phyloP scores from a whole-genome alignment of 352 stramenopile genomes.

The Globisporangium cylindrosporum region DNA sequence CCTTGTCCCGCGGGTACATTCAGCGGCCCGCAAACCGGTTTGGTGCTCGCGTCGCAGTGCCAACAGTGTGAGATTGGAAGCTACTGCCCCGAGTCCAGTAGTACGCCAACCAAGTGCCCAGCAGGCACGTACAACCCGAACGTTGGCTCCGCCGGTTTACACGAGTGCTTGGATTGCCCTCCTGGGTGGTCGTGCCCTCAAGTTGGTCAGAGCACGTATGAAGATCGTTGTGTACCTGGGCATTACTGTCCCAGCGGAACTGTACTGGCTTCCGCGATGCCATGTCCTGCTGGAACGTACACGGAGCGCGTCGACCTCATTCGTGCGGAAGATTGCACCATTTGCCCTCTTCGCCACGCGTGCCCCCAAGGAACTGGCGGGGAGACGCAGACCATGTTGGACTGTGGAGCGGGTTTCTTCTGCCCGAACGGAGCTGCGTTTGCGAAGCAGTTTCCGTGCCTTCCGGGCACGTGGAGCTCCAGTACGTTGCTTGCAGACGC shows the following conservation, averaged over 20 bases:
- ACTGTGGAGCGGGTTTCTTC: constrained; percentile 72
- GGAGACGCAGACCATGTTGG: constrained; percentile 64
- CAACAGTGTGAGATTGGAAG: constrained; percentile 55
- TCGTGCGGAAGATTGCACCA: constrained; percentile 65
- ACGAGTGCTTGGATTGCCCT: constrained; percentile 70
- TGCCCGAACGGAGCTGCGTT: constrained; percentile 78
- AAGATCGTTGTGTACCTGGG: constrained; percentile 58
- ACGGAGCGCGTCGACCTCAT: constrained; percentile 68
- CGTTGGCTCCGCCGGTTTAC: constrained; percentile 35
- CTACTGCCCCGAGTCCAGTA: constrained; percentile 85
- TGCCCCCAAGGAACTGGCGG: constrained; percentile 74
- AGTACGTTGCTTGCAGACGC: constrained; percentile 57
- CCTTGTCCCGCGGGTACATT: constrained; percentile 89
- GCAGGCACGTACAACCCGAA: constrained; percentile 74
- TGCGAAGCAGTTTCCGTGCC: constrained; percentile 75
- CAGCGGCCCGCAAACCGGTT: constrained; percentile 52
- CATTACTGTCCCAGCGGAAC: constrained; percentile 78
- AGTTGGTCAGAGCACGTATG: constrained; percentile 58
- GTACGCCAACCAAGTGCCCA: constrained; percentile 57
- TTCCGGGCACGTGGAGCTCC: constrained; percentile 85
- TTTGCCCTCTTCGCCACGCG: constrained; percentile 68
- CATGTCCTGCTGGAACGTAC: constrained; percentile 76
- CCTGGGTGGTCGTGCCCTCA: constrained; percentile 71
- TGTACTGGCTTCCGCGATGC: constrained; percentile 43
- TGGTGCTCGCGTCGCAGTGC: constrained; percentile 51